Percentiles rank a stretch among this genome's conserved stretches.
Evolutionary conservation across 78 protist genomes (phyloP).

Genomic region (Isochrysis galbana): DNA sequence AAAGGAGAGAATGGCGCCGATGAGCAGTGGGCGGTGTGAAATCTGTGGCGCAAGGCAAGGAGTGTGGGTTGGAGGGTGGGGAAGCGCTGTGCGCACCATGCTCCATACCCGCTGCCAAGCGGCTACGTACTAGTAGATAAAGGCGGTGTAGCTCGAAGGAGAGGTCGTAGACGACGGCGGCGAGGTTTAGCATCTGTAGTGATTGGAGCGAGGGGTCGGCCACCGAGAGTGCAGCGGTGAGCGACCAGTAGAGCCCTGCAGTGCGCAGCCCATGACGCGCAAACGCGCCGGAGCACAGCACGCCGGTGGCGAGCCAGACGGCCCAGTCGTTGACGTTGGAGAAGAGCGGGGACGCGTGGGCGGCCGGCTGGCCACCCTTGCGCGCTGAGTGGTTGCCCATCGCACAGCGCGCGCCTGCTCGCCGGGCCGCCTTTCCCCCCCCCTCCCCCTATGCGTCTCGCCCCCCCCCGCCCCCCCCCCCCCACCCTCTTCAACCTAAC

Average conservation of each 20-base stretch:
- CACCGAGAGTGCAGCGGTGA: background rate
- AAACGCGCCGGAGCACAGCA: background rate
- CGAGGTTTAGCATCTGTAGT: constrained; percentile 2
- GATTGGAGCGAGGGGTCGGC: background rate
- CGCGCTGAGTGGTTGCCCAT: too few relatives aligned
- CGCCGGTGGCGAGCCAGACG: background rate
- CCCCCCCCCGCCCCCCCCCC: too few relatives aligned
- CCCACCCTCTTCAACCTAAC: too few relatives aligned
- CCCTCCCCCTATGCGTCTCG: too few relatives aligned
- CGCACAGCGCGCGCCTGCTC: too few relatives aligned
- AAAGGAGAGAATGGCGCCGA: background rate
- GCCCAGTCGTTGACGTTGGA: too few relatives aligned
- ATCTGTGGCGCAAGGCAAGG: background rate
- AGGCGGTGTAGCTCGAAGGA: constrained; percentile 5
- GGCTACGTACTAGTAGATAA: background rate
- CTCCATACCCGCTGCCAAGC: too few relatives aligned
- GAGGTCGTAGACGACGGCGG: constrained; percentile 7
- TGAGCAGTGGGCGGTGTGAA: background rate
- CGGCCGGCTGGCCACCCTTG: too few relatives aligned
- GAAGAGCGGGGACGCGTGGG: too few relatives aligned
- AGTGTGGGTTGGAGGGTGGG: background rate
- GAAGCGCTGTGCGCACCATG: too few relatives aligned
- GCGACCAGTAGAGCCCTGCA: background rate
- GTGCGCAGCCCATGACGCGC: background rate
- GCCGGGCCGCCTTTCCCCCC: too few relatives aligned